Base-by-base conservation (phyloP, 2,329 filamentous ascomycete species). In the Aureobasidium leucospermi region DNA sequence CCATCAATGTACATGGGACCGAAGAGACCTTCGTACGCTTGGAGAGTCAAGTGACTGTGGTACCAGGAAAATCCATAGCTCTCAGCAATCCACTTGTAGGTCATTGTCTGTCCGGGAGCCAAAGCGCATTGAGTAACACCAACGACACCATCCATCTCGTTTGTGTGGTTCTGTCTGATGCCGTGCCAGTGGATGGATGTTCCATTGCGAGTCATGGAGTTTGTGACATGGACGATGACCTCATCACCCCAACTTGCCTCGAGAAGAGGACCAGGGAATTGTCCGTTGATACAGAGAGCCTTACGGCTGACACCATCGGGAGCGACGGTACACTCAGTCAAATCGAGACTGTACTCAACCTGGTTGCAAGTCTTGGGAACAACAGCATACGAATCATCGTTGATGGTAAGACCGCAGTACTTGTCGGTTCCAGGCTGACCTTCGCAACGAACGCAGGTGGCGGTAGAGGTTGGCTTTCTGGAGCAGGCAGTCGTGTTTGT, bases 111-210 rank as follows among this genome's bases (percentile, higher is more conserved):
- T 5, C 71, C 70, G 0, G 70, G 70, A 1, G 69, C 67, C 28
- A 73, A 67, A 5, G 74, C 72, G 63, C 75, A 78, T 56, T 79
- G 74, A 0, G 75, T 78, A n/a, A 77, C 67, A 15, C 76, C 75
- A 53, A 73, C 73, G 48, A 76, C 77, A 39, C 79, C 79, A 57
- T 81, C 79, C 58, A 76, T 72, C n/a, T 74, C 68, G 65, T 84
- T 84, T 1, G 78, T 83, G 64, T 78, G 79, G 62, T 70, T 79
- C 61, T 77, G 76, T 43, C 70, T 70, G 4, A 80, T 62, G 8
- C 78, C 78, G 63, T 80, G 78, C 73, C 75, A 76, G 15, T 82
- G 76, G 73, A 79, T 79, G 1, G 78, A 77, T 0, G 73, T 81
- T 1, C 73, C 73, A 58, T 74, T 74, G 61, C 63, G 61, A 60